These are phyloP conservation scores for Thalassiosira mediterranea DNA, from an alignment of 352 stramenopile species.

Conservation along the genomic window DNA sequence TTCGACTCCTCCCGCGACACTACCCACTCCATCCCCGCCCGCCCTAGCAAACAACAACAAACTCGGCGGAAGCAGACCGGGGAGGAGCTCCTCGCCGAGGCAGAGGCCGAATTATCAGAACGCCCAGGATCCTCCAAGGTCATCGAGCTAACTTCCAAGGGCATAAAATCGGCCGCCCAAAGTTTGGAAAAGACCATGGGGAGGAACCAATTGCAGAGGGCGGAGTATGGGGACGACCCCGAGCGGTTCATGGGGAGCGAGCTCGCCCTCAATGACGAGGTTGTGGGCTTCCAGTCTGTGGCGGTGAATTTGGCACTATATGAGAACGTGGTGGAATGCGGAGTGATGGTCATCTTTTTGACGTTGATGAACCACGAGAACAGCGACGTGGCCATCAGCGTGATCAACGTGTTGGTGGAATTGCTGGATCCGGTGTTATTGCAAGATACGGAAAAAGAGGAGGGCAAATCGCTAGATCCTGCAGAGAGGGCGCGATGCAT, in stretches of 20 bases:
- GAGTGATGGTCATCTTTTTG: constrained; percentile 40
- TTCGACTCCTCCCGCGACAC: constrained; percentile 32
- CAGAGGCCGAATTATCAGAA: constrained; percentile 16
- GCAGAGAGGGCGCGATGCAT: constrained; percentile 32
- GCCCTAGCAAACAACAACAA: background rate
- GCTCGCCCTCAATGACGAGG: constrained; percentile 68
- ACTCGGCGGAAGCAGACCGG: background rate
- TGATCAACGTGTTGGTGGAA: constrained; percentile 66
- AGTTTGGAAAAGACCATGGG: constrained; percentile 47
- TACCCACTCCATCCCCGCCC: constrained; percentile 24
- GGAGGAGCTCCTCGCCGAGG: constrained; percentile 41
- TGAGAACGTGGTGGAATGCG: constrained; percentile 26
- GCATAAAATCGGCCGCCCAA: constrained; percentile 41
- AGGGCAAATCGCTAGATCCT: constrained; percentile 9
- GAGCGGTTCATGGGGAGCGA: constrained; percentile 72
- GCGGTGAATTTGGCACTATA: constrained; percentile 55
- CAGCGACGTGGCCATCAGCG: constrained; percentile 57
- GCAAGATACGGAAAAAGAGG: constrained; percentile 2
- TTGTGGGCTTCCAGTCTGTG: constrained; percentile 47
- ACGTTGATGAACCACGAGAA: constrained; percentile 67
- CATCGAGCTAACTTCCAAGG: constrained; percentile 51
- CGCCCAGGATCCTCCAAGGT: background rate
- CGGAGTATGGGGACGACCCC: constrained; percentile 47
- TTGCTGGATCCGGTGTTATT: constrained; percentile 63
- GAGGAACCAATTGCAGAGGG: constrained; percentile 57